Evolutionary conservation across 768 basidiomycete genomes (phyloP).

Genomic region (Lactifluus echinatus): DNA sequence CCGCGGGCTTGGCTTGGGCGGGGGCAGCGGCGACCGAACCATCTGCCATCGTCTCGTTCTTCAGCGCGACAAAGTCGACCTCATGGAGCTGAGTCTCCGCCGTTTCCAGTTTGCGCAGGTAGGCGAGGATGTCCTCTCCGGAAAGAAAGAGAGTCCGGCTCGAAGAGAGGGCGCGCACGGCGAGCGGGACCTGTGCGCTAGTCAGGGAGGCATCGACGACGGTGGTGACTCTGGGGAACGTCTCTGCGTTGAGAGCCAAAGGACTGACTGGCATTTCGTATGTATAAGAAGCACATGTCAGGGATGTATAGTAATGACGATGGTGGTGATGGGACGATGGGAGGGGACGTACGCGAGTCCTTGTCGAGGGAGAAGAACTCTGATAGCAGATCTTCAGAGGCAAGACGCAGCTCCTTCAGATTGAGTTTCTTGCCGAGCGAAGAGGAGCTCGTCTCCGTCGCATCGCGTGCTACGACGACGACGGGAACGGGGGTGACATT

Average conservation of each 20-base stretch:
- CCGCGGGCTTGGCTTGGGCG: slow-evolving; percentile 30
- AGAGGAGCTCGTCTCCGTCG: slow-evolving; percentile 72
- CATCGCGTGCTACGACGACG: slow-evolving; percentile 77
- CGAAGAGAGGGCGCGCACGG: slow-evolving; percentile 68
- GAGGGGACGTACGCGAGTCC: slow-evolving; percentile 62
- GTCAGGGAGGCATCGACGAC: slow-evolving; percentile 75
- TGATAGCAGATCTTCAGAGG: slow-evolving; percentile 74
- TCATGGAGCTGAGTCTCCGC: slow-evolving; percentile 56
- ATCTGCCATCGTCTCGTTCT: slow-evolving; percentile 35
- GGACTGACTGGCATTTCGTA: slow-evolving; percentile 56
- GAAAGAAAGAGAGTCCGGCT: slow-evolving; percentile 68
- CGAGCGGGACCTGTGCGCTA: slow-evolving; percentile 56
- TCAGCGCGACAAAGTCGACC: slow-evolving; percentile 62
- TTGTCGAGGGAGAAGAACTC: slow-evolving; percentile 82
- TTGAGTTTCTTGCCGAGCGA: slow-evolving; percentile 71
- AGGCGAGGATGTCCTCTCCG: slow-evolving; percentile 64
- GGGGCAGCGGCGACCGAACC: slow-evolving; percentile 21
- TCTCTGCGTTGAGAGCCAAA: slow-evolving; percentile 55
- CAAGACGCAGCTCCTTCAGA: slow-evolving; percentile 82
- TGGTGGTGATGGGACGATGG: background rate
- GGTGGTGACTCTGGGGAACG: slow-evolving; percentile 63
- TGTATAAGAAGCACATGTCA: background rate
- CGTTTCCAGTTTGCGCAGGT: slow-evolving; percentile 65
- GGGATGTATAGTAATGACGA: no score
- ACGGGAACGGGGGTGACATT: slow-evolving; percentile 75